phyloP scores from a whole-genome alignment of 345 rosid genomes.

The Lagerstroemia speciosa region DNA sequence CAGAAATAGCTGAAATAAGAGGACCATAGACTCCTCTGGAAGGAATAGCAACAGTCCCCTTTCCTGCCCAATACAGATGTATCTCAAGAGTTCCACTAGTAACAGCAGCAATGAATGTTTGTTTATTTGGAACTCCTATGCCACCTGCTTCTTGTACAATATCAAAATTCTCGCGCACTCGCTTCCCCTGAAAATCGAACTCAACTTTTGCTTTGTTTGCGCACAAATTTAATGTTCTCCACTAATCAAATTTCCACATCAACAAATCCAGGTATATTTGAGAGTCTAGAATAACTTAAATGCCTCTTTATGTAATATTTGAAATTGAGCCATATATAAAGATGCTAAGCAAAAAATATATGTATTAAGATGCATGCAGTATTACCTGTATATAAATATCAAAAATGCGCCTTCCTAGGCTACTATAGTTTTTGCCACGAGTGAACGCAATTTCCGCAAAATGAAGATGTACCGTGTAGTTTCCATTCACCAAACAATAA shows the following conservation, averaged over 20 bases:
- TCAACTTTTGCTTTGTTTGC: too few relatives aligned
- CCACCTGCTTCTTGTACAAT: slow-evolving; percentile 18
- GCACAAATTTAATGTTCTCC: too few relatives aligned
- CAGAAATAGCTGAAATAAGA: slow-evolving; percentile 22
- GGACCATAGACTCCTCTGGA: slow-evolving; percentile 16
- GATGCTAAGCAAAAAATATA: too few relatives aligned
- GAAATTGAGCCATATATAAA: too few relatives aligned
- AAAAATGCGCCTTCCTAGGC: slow-evolving; percentile 14
- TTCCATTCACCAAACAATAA: slow-evolving; percentile 6
- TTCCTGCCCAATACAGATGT: slow-evolving; percentile 22
- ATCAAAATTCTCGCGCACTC: slow-evolving; percentile 16
- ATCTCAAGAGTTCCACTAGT: slow-evolving; percentile 19
- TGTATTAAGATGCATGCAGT: not conserved
- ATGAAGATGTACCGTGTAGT: slow-evolving; percentile 5
- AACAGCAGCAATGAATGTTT: not conserved
- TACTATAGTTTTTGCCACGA: not conserved
- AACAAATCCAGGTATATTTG: too few relatives aligned
- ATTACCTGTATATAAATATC: slow-evolving; percentile 12
- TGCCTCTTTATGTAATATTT: too few relatives aligned
- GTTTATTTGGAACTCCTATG: slow-evolving; percentile 3
- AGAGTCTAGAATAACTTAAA: too few relatives aligned
- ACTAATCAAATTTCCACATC: not conserved
- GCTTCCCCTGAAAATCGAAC: slow-evolving; percentile 13
- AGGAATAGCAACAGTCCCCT: slow-evolving; percentile 17
- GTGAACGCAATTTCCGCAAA: slow-evolving; percentile 13